phyloP scores from a whole-genome alignment of 73 alveolate genomes.

The Paramecium tetraurelia region DNA sequence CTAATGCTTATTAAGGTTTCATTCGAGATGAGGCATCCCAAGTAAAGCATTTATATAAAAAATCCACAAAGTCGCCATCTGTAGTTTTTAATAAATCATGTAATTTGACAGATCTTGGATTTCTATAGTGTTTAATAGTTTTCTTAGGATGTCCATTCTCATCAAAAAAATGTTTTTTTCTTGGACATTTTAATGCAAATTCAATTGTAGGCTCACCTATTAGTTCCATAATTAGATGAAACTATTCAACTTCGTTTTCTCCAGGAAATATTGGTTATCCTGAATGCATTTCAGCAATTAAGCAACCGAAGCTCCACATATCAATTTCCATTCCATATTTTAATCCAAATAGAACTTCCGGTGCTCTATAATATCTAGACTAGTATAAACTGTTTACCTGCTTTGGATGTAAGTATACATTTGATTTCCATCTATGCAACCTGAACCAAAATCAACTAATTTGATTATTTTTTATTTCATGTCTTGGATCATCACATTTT shows the following conservation, averaged over 20 bases:
- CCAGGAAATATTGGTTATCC: conserved; percentile 95
- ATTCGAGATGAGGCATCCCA: conserved; percentile 81
- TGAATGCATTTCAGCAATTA: conserved; percentile 82
- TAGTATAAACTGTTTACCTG: conserved; percentile 38
- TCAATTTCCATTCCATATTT: conserved; percentile 91
- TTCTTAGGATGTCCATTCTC: conserved; percentile 49
- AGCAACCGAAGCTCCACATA: conserved; percentile 98
- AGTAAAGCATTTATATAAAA: conserved; percentile 71
- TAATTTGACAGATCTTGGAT: background rate
- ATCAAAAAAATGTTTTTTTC: conserved; percentile 67
- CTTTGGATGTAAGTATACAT: conserved; percentile 88
- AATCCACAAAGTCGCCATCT: conserved; percentile 54
- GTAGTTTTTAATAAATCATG: conserved; percentile 28
- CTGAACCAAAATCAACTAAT: conserved; percentile 85
- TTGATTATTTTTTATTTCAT: conserved; percentile 70
- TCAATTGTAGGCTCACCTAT: conserved; percentile 79
- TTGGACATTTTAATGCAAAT: conserved; percentile 70
- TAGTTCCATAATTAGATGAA: conserved; percentile 82
- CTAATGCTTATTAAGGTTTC: conserved; percentile 78
- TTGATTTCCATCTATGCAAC: conserved; percentile 73
- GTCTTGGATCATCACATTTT: conserved; percentile 72
- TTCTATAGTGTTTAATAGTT: background rate
- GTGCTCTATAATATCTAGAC: conserved; percentile 92
- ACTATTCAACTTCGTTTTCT: conserved; percentile 82
- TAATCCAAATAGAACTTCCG: conserved; percentile 95